phyloP scores from a whole-genome alignment of 768 basidiomycete species.

The Fistulinella prunicolor region DNA sequence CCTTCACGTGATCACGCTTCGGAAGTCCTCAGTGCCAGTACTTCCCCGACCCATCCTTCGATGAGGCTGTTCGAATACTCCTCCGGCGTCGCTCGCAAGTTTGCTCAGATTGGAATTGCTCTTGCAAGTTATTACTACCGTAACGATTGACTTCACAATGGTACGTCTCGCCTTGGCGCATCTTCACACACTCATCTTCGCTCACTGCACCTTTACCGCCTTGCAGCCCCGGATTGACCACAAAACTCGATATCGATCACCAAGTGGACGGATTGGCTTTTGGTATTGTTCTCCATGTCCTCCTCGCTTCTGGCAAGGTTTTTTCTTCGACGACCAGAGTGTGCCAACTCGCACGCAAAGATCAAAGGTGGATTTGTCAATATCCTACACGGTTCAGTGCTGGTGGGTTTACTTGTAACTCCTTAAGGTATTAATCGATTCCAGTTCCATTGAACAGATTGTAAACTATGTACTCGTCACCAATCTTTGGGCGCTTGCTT shows the following conservation, averaged over 20 bases:
- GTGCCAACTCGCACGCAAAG: slow-evolving; percentile 99
- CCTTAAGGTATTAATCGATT: not conserved
- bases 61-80: no score
- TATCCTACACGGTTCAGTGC: slow-evolving; percentile 96
- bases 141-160: no score
- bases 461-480: slow-evolving; percentile 99
- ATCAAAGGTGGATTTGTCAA: slow-evolving; percentile 95
- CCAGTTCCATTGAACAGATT: slow-evolving; percentile 53
- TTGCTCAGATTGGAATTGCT: no score
- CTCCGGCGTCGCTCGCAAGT: no score
- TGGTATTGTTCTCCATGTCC: slow-evolving; percentile 94
- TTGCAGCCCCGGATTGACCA: slow-evolving; percentile 96
- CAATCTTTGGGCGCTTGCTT: slow-evolving; percentile 88
- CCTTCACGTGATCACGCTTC: no score
- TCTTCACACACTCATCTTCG: no score
- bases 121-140: no score
- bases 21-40: no score
- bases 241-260: slow-evolving; percentile 93
- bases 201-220: no score
- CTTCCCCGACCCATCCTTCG: no score
- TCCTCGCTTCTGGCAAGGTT: slow-evolving; percentile 98
- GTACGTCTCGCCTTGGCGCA: no score
- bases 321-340: slow-evolving; percentile 98
- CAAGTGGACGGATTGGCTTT: slow-evolving; percentile 99
- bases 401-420: slow-evolving; percentile 47